These are phyloP conservation scores for Trichopus zeylanicus DNA, from an alignment of 116 monocot species.

Conservation along the genomic window DNA sequence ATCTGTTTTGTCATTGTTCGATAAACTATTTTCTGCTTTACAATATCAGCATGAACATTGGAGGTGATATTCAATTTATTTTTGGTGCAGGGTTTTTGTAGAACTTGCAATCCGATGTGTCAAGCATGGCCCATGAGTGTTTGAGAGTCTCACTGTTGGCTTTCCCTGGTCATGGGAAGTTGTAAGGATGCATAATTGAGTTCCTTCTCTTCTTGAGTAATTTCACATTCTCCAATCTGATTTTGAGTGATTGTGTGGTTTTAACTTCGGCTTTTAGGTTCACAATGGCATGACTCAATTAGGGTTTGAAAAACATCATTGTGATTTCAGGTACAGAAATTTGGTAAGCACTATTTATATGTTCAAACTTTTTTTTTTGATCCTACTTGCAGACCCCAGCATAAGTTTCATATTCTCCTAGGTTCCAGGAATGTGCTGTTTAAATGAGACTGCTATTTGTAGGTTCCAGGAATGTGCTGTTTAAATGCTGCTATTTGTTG, in stretches of 20 bases:
- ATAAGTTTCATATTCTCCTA: no score
- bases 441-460: no score
- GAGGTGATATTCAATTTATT: neutral
- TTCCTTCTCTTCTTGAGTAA: conserved; percentile 1
- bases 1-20: neutral
- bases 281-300: conserved; percentile 83
- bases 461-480: no score
- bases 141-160: conserved; percentile 83
- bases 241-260: neutral
- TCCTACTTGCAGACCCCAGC: no score
- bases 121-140: conserved; percentile 58
- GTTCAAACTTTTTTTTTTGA: conserved; percentile 57
- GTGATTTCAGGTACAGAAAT: conserved; percentile 55
- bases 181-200: conserved; percentile 28
- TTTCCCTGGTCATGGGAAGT: conserved; percentile 95
- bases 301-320: conserved; percentile 68
- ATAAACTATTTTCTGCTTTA: neutral
- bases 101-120: conserved; percentile 86
- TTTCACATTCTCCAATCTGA: neutral
- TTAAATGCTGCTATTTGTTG: no score
- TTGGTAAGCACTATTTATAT: conserved; percentile 9
- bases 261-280: conserved; percentile 41
- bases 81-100: conserved; percentile 38
- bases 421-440: no score
- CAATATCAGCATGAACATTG: neutral